These are phyloP conservation scores for Daldinia decipiens DNA, from an alignment of 495 filamentous ascomycete species.

Conservation along the genomic window DNA sequence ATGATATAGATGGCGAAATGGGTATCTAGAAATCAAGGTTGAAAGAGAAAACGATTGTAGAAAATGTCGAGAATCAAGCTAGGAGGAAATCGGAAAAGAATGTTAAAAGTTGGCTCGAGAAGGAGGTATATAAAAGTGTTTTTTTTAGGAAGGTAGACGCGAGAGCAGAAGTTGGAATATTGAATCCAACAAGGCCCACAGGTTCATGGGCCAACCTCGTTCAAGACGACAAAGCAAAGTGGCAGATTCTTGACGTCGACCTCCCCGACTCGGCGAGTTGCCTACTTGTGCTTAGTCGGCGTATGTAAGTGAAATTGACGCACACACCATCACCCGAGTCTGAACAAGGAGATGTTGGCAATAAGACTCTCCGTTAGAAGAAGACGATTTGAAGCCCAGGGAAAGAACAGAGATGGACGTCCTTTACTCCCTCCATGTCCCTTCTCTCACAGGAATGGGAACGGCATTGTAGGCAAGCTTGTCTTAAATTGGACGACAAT, in stretches of 20 bases:
- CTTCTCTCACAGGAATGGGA: background rate
- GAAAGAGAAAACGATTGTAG: background rate
- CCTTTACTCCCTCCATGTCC: background rate
- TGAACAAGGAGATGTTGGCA: background rate
- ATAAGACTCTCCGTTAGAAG: background rate
- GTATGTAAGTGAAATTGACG: background rate
- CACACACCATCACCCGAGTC: background rate
- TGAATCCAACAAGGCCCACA: background rate
- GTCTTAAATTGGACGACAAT: background rate
- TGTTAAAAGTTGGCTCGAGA: background rate
- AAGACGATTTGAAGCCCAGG: background rate
- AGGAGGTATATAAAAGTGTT: background rate
- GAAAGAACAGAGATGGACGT: background rate
- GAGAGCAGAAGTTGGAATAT: background rate
- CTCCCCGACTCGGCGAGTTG: background rate
- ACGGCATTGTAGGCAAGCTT: background rate
- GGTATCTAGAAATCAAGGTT: background rate
- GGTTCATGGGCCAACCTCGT: background rate
- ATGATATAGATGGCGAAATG: background rate
- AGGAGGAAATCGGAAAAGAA: background rate
- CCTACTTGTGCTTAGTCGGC: background rate
- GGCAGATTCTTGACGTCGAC: background rate
- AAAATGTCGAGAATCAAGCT: background rate
- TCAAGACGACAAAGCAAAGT: background rate
- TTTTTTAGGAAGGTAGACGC: conserved; percentile 1